Base-by-base conservation (phyloP, 2,329 filamentous ascomycete species). In the Metarhizium rileyi region DNA sequence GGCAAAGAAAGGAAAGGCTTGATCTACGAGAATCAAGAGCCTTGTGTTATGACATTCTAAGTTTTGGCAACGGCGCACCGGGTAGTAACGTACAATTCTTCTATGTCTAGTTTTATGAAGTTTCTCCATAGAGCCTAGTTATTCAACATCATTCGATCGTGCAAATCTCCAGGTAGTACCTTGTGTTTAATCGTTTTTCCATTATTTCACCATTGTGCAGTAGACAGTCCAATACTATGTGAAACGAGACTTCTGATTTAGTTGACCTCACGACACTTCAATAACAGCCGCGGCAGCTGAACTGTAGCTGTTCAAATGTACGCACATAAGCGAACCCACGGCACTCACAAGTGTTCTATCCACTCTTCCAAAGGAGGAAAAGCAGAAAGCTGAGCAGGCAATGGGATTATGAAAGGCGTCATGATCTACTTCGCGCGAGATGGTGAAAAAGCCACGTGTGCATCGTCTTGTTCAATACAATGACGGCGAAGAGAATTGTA, bases 241-340 rank as follows among this genome's bases (percentile, higher is more conserved):
- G n/a, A n/a, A n/a, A n/a, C n/a, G n/a, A n/a, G n/a, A n/a, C n/a
- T n/a, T n/a, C n/a, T n/a, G n/a, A n/a, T n/a, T n/a, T 14, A 5
- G 30, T 33, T 10, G 12, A 10, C 30, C 7, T 12, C 30, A 33
- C 16, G 30, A 33, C 10, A 33, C 30, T 2, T 33, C 3, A 33
- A 2, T 5, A 33, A 33, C 16, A 14, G 30, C 16, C 30, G 27
- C 10, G 14, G 30, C 5, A 1, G 30, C 10, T 12, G 30, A 33
- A n/a, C n/a, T n/a, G n/a, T n/a, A n/a, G n/a, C n/a, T n/a, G n/a
- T n/a, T n/a, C n/a, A n/a, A 12, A 75, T 81, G 75, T 80, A 64
- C 71, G 76, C 77, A 66, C 76, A 77, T 76, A 81, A 70, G 77
- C 77, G 77, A 81, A 81, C 76, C 77, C 71, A 70, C 67, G 65